A percentile compares a stretch with the other conserved stretches of the same genome.
Evolutionary conservation across 2,329 filamentous ascomycete species (phyloP).

Genomic region (Penicillium digitatum): DNA sequence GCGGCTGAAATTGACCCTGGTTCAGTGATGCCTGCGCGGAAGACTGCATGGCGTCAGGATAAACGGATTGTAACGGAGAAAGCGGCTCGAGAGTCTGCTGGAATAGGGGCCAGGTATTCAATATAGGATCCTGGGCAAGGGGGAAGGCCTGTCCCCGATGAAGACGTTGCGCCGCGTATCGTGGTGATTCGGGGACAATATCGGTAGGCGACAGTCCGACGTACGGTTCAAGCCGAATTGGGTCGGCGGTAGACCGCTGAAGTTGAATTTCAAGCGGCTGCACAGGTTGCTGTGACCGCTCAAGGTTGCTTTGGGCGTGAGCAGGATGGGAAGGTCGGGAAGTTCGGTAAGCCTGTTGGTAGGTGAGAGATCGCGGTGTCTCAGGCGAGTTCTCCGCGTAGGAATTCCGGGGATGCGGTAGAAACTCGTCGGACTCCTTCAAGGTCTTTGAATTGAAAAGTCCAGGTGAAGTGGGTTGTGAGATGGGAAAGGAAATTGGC

Average conservation of each 20-base stretch:
- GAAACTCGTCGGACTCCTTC: slow-evolving; percentile 1
- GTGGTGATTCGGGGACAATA: slow-evolving; percentile 11
- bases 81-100: slow-evolving; percentile 20
- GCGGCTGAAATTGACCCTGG: slow-evolving; percentile 7
- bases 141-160: slow-evolving; percentile 8
- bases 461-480: slow-evolving; percentile 23
- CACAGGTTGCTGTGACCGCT: slow-evolving; percentile 21
- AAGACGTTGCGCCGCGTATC: not conserved
- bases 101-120: slow-evolving; percentile 22
- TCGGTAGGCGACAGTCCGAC: slow-evolving; percentile 24
- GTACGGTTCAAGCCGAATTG: slow-evolving; percentile 19
- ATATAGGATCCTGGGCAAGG: slow-evolving; percentile 20
- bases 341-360: slow-evolving; percentile 13
- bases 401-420: not conserved
- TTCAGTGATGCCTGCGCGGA: slow-evolving; percentile 11
- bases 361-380: slow-evolving; percentile 6
- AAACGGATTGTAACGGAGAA: slow-evolving; percentile 13
- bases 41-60: slow-evolving; percentile 26
- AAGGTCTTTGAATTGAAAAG: slow-evolving; percentile 6
- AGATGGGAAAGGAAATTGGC: slow-evolving; percentile 17
- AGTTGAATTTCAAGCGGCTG: slow-evolving; percentile 17
- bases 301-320: slow-evolving; percentile 10
- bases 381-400: slow-evolving; percentile 14
- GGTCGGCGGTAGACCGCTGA: slow-evolving; percentile 29
- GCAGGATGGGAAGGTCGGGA: slow-evolving; percentile 16